Percentiles rank a stretch among this genome's conserved stretches.
Conservation (phyloP, 768 basidiomycete species). For the Nidula microcarpa region DNA sequence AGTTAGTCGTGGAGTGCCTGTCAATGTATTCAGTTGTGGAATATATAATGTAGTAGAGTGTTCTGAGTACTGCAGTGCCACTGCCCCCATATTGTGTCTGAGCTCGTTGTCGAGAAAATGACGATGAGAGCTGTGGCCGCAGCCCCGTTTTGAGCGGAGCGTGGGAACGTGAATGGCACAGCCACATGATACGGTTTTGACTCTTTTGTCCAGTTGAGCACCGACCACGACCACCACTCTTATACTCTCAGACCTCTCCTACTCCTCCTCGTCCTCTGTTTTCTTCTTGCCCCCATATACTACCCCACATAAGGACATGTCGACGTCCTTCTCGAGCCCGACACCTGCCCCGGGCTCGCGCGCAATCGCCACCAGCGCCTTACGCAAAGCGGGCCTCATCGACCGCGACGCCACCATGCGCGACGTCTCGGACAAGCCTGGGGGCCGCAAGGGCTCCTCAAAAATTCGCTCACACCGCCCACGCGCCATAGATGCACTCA, state of each 20-base stretch:
- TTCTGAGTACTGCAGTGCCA: too few species aligned
- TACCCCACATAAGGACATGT: neutral
- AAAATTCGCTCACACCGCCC: slow-evolving; percentile 62
- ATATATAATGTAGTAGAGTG: too few species aligned
- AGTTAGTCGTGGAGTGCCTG: too few species aligned
- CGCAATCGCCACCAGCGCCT: slow-evolving; percentile 54
- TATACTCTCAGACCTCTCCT: neutral
- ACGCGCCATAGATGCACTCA: slow-evolving; percentile 57
- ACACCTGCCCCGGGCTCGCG: slow-evolving; percentile 57
- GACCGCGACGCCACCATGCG: slow-evolving; percentile 77
- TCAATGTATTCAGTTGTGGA: too few species aligned
- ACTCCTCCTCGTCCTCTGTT: neutral
- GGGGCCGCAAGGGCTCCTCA: slow-evolving; percentile 66
- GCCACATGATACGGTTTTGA: too few species aligned
- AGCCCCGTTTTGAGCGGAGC: too few species aligned
- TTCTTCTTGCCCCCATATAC: neutral
- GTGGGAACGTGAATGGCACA: too few species aligned
- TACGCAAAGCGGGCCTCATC: slow-evolving; percentile 72
- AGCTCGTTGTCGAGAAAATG: too few species aligned
- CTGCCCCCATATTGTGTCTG: too few species aligned
- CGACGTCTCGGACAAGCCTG: slow-evolving; percentile 64
- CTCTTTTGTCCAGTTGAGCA: too few species aligned
- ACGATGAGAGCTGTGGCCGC: too few species aligned
- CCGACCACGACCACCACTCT: too few species aligned
- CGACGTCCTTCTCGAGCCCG: slow-evolving; percentile 51